Evolutionary conservation across 768 basidiomycete genomes (phyloP).

Genomic region (Suillus alpinus): DNA sequence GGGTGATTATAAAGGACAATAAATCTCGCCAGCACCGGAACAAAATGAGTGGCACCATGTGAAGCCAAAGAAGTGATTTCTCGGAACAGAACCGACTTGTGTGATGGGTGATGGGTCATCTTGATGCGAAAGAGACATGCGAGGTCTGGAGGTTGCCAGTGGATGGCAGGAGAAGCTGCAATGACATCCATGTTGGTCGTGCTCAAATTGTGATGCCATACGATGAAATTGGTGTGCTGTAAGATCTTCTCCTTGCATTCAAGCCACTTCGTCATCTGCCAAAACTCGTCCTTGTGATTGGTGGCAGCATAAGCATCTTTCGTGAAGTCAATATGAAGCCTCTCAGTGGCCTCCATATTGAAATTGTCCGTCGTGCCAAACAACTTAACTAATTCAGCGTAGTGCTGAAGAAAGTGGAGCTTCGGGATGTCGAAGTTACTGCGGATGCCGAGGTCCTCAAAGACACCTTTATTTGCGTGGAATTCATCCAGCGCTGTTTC

Average conservation of each 20-base stretch:
- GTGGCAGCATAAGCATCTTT: constrained; percentile 37
- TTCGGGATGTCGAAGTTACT: constrained; percentile 41
- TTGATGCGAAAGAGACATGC: too few species aligned
- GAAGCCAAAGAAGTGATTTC: neutral
- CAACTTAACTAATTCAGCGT: constrained; percentile 25
- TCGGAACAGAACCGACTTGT: too few species aligned
- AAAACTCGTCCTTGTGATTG: constrained; percentile 33
- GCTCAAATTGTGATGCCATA: constrained; percentile 13
- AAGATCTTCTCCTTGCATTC: constrained; percentile 31
- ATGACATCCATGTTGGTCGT: too few species aligned
- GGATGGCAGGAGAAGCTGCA: too few species aligned
- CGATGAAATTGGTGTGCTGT: constrained; percentile 20
- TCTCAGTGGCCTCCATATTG: constrained; percentile 39
- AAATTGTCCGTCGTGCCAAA: constrained; percentile 39
- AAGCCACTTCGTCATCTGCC: constrained; percentile 39
- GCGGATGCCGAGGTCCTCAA: constrained; percentile 32
- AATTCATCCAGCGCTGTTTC: constrained; percentile 28
- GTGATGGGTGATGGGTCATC: too few species aligned
- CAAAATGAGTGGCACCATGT: constrained; percentile 29
- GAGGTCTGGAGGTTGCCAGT: too few species aligned
- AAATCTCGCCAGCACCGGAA: constrained; percentile 25
- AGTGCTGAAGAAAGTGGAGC: constrained; percentile 37
- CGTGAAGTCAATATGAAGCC: constrained; percentile 35
- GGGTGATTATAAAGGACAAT: constrained; percentile 21
- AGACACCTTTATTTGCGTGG: constrained; percentile 34